phyloP scores from a whole-genome alignment of 352 stramenopile species.

The Globisporangium apiculatum region DNA sequence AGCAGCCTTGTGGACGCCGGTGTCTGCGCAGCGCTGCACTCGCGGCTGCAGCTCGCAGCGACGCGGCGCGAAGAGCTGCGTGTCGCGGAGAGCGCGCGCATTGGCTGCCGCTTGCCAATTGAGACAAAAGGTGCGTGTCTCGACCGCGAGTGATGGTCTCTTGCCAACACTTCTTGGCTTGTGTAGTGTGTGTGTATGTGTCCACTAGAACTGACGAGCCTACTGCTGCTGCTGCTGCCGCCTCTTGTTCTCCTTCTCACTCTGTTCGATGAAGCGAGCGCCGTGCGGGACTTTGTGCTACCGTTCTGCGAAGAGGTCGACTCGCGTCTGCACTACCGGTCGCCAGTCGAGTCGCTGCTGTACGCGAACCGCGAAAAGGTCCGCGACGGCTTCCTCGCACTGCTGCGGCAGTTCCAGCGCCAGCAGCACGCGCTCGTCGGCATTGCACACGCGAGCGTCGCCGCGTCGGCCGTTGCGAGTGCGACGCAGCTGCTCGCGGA shows the following conservation, averaged over 20 bases:
- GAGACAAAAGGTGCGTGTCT: slow-evolving; percentile 32
- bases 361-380: slow-evolving; percentile 69
- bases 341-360: slow-evolving; percentile 33
- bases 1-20: slow-evolving; percentile 17
- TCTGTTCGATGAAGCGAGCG: slow-evolving; percentile 17
- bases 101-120: slow-evolving; percentile 42
- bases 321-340: slow-evolving; percentile 59
- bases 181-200: too few species aligned
- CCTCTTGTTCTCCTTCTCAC: not conserved
- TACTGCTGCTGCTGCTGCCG: not conserved
- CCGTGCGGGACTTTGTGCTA: slow-evolving; percentile 43
- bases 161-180: too few species aligned
- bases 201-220: too few species aligned
- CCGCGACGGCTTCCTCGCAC: slow-evolving; percentile 46
- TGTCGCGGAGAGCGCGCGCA: slow-evolving; percentile 42
- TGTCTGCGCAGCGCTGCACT: slow-evolving; percentile 21
- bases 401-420: slow-evolving; percentile 53
- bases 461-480: slow-evolving; percentile 18
- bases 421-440: slow-evolving; percentile 45
- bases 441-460: slow-evolving; percentile 25
- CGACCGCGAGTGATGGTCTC: too few species aligned
- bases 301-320: slow-evolving; percentile 66
- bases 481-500: slow-evolving; percentile 28
- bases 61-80: slow-evolving; percentile 35
- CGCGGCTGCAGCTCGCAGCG: slow-evolving; percentile 21